A percentile compares a stretch with the other conserved stretches of the same genome.
These are phyloP conservation scores for Boletellus sp. DNA, from an alignment of 768 basidiomycete genomes.

Conservation along the genomic window DNA sequence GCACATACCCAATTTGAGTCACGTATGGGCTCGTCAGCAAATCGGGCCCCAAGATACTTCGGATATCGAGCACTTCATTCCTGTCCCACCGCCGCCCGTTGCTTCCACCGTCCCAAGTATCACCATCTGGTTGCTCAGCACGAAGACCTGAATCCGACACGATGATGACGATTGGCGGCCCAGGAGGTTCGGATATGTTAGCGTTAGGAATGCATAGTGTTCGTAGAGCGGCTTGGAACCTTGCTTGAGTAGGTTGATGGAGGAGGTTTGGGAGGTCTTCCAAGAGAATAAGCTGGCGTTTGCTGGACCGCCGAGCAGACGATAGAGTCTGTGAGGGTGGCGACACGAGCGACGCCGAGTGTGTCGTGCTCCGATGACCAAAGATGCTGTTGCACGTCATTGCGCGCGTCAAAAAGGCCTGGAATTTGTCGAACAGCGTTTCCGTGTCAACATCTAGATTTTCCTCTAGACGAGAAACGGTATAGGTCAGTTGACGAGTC, in stretches of 20 bases:
- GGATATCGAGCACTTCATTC: conserved; percentile 57
- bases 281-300: conserved; percentile 67
- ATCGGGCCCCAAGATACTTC: conserved; percentile 67
- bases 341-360: neutral
- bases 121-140: conserved; percentile 55
- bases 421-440: conserved; percentile 61
- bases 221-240: conserved; percentile 70
- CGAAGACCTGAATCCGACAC: conserved; percentile 80
- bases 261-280: conserved; percentile 92
- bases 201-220: conserved; percentile 41
- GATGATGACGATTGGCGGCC: conserved; percentile 72
- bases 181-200: conserved; percentile 20
- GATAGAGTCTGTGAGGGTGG: conserved; percentile 3
- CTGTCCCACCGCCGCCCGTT: conserved; percentile 44
- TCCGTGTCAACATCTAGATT: conserved; percentile 12
- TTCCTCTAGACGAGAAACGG: conserved; percentile 14
- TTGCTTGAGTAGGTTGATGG: conserved; percentile 60
- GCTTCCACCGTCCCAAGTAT: conserved; percentile 44
- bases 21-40: conserved; percentile 71
- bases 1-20: conserved; percentile 69
- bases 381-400: conserved; percentile 58
- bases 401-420: conserved; percentile 70
- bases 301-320: conserved; percentile 10
- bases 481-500: neutral
- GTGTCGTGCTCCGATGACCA: conserved; percentile 7